phyloP scores from a whole-genome alignment of 1,139 yeast genomes.

The Yamadazyma diddensiae region DNA sequence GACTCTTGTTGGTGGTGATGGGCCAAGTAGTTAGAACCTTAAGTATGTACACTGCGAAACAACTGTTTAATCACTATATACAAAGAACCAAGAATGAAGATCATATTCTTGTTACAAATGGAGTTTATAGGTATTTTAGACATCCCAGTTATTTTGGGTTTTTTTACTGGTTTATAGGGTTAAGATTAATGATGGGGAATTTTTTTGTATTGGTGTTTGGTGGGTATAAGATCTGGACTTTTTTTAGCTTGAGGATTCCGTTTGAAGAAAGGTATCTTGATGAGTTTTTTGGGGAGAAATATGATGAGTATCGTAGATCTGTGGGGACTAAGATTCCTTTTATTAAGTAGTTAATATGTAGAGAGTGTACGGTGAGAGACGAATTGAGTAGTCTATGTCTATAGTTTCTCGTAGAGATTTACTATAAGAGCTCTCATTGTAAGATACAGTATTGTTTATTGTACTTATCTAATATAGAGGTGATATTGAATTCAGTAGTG shows the following conservation, averaged over 20 bases:
- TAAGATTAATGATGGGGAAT: slow-evolving; percentile 69
- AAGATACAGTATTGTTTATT: too few relatives aligned
- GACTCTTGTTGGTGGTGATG: slow-evolving; percentile 41
- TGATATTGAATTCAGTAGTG: too few relatives aligned
- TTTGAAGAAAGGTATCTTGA: slow-evolving; percentile 68
- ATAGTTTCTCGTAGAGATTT: too few relatives aligned
- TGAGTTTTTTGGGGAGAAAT: slow-evolving; percentile 67
- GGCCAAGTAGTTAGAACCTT: slow-evolving; percentile 71
- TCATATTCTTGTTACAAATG: slow-evolving; percentile 69
- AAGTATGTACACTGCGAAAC: slow-evolving; percentile 87
- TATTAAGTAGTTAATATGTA: too few relatives aligned
- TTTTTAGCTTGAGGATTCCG: slow-evolving; percentile 63
- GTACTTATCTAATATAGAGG: too few relatives aligned
- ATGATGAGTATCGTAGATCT: slow-evolving; percentile 46
- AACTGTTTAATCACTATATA: slow-evolving; percentile 82
- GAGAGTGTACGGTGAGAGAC: too few relatives aligned
- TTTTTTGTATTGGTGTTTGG: slow-evolving; percentile 25
- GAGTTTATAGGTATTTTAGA: slow-evolving; percentile 63
- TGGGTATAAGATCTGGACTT: slow-evolving; percentile 49
- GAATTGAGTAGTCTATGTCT: not conserved
- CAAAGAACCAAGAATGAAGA: slow-evolving; percentile 49
- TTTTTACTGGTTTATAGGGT: slow-evolving; percentile 90
- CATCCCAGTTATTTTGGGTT: slow-evolving; percentile 94
- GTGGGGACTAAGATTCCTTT: slow-evolving; percentile 68
- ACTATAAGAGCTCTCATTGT: too few relatives aligned